Conservation (phyloP, 2,329 filamentous ascomycete species). For the Ilyonectria robusta region DNA sequence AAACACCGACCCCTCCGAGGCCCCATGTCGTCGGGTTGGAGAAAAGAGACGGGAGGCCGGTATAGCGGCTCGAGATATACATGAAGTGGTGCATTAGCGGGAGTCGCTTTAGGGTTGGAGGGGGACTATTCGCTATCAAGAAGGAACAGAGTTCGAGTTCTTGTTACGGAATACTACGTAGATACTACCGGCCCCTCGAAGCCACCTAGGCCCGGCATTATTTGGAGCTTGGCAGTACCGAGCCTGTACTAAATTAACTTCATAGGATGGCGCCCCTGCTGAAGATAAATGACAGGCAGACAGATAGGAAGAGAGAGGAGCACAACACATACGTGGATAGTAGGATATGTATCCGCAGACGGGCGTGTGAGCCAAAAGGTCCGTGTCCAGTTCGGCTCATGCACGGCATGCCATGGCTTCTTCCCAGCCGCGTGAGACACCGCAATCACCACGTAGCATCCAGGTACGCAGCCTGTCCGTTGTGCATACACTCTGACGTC, state of each 20-base stretch:
- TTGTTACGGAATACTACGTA: conserved; percentile 7
- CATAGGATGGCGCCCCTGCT: background rate
- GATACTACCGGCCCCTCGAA: conserved; percentile 6
- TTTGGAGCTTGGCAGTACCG: background rate
- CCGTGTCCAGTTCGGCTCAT: conserved; percentile 8
- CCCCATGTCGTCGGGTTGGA: background rate
- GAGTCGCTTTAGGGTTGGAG: background rate
- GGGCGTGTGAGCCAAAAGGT: background rate
- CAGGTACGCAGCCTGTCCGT: too few species aligned
- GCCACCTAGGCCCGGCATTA: background rate
- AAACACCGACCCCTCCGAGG: background rate
- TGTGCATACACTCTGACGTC: too few species aligned
- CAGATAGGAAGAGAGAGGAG: too few species aligned
- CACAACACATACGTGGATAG: too few species aligned
- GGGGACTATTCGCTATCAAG: too few species aligned
- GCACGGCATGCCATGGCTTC: conserved; percentile 16
- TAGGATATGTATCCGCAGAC: background rate
- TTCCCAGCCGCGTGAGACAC: conserved; percentile 7
- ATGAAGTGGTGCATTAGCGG: background rate
- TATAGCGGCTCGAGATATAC: background rate
- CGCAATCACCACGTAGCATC: background rate
- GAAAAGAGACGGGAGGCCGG: background rate
- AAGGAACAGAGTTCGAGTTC: background rate
- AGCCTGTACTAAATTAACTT: background rate
- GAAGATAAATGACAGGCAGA: background rate